Conservation (phyloP, 2,329 filamentous ascomycete species). For the Fusarium anthophilum region DNA sequence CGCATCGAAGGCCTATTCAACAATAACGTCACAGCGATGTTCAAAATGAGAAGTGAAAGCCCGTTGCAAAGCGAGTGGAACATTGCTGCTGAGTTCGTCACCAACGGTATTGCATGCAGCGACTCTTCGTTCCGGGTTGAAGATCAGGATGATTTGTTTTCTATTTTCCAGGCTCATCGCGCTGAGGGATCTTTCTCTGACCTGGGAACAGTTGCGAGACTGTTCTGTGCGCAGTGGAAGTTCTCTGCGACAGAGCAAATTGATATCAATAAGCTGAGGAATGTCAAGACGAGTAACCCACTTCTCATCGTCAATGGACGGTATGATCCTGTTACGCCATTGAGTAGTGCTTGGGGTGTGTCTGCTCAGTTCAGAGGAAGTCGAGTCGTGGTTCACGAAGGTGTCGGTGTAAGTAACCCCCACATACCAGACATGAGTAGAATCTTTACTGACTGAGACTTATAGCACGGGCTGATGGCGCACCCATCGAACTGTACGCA, state of each 20-base stretch:
- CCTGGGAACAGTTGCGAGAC: accelerated
- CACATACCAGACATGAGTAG: accelerated
- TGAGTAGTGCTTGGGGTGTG: neutral
- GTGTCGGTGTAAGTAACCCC: neutral
- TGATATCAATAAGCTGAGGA: neutral
- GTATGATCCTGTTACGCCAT: neutral
- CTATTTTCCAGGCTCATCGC: conserved; percentile 5
- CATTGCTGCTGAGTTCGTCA: neutral
- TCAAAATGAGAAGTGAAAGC: neutral
- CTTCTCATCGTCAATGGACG: neutral
- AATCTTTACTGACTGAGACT: neutral
- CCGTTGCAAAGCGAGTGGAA: neutral
- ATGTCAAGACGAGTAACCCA: neutral
- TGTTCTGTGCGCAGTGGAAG: neutral
- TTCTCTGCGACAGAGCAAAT: neutral
- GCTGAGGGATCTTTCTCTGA: neutral
- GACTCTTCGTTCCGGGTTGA: neutral
- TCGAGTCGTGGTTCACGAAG: conserved; percentile 4
- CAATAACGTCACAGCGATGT: neutral
- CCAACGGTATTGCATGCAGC: neutral
- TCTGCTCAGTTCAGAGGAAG: neutral
- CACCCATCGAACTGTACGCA: conserved; percentile 5
- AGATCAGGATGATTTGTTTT: neutral
- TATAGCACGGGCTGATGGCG: neutral
- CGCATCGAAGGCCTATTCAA: neutral